Evolutionary conservation across 345 rosid species (phyloP), one percentile per base, ranked within the genome.

Genomic region (Arabidopsis arenosa): DNA sequence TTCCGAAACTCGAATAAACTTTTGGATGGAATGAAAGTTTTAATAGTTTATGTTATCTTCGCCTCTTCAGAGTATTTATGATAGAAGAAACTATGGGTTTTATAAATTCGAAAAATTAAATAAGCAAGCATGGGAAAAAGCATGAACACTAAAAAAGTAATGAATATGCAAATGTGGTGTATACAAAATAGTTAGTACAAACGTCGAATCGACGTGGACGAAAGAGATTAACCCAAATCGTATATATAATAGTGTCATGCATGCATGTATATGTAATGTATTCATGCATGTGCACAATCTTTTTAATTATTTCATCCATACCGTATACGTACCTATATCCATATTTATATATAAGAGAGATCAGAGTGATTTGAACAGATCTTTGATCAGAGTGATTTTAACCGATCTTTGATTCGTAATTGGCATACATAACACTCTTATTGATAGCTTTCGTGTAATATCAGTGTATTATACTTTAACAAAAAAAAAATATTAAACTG

Each of bases 131-230:
- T 70, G 75, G 66, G 54, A 37, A 23, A 60, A 49, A 61, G 54
- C 67, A 58, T 40, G 63, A 40, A 68, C 37, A 45, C 53, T 30
- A 4, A 66, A 18, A 75, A 66, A 2, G 13, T 17, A 49, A 49
- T 8, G 54, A 32, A 32, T 75, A 49, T 39, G 55, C 36, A 68
- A 68, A 66, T 51, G 45, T 60, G 39, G 55, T 18, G 62, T 67
- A 18, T 75, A 67, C 53, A 75, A 17, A 30, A 60, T 40, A 68
- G 56, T 13, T 75, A 60, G 44, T 37, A 67, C n/a, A n/a, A n/a
- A n/a, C 21, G 35, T 56, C n/a, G 74, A 70, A 35, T 60, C 63
- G 35, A 76, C 75, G 80, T 76, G 80, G 80, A 70, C 68, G 65
- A 40, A 62, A 68, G 57, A 61, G 68, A 75, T 68, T 51, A 75